phyloP scores from a whole-genome alignment of 306 rosid species.

The Quercus glauca region DNA sequence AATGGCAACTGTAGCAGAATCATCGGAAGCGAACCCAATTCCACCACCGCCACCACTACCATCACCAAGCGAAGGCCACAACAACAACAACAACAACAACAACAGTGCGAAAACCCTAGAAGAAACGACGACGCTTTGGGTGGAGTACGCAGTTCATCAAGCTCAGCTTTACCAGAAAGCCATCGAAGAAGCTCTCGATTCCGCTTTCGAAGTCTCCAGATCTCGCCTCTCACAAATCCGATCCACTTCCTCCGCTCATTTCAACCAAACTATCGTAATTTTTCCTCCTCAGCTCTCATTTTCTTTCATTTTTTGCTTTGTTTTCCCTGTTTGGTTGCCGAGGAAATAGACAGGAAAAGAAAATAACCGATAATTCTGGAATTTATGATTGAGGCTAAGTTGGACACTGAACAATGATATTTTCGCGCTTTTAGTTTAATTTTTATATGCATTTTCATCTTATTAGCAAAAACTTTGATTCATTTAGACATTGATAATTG shows the following conservation, averaged over 20 bases:
- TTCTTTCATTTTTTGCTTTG: not conserved
- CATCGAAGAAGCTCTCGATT: constrained; percentile 47
- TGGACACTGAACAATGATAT: not conserved
- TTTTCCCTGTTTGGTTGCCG: not conserved
- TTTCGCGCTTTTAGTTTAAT: not conserved
- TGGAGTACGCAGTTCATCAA: constrained; percentile 64
- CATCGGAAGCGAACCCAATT: constrained; percentile 31
- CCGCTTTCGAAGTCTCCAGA: constrained; percentile 55
- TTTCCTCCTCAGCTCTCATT: not conserved
- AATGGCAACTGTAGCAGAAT: constrained; percentile 52
- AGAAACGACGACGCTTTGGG: constrained; percentile 44
- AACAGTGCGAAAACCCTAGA: constrained; percentile 29
- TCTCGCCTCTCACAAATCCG: constrained; percentile 69
- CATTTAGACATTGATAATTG: not conserved
- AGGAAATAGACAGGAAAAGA: not conserved
- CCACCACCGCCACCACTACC: not conserved
- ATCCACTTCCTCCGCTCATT: constrained; percentile 69
- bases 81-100: constrained; percentile 3
- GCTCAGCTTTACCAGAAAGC: constrained; percentile 57
- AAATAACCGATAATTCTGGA: not conserved
- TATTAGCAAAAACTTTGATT: not conserved
- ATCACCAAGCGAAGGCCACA: too few species aligned
- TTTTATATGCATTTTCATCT: not conserved
- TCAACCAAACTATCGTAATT: constrained; percentile 55
- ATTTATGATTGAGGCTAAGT: not conserved